Percentiles rank a stretch among this genome's conserved stretches.
phyloP scores from a whole-genome alignment of 768 basidiomycete genomes.

The Phaeotremella fagi region DNA sequence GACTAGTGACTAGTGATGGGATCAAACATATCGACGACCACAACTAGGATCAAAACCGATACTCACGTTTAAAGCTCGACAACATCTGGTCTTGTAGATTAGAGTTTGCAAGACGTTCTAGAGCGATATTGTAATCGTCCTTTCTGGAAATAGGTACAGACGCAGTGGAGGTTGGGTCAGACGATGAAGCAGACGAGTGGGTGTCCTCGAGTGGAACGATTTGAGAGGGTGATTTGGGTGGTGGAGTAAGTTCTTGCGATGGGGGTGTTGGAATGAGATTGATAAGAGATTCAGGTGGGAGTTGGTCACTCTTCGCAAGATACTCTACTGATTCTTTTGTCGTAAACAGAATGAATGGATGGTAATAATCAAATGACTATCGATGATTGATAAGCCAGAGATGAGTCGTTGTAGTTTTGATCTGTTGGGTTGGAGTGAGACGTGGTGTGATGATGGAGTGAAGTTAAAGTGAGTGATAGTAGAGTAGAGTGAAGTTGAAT shows the following conservation, averaged over 20 bases:
- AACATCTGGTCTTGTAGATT: constrained; percentile 36
- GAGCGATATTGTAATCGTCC: constrained; percentile 15
- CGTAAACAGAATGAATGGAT: neutral
- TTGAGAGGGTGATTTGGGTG: constrained; percentile 10
- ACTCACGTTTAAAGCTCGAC: constrained; percentile 44
- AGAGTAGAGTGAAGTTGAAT: too few relatives aligned
- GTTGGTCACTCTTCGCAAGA: neutral
- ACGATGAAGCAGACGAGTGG: neutral
- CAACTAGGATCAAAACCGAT: neutral
- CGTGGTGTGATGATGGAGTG: neutral
- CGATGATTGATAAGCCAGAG: neutral
- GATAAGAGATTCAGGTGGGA: neutral
- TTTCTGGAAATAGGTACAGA: neutral
- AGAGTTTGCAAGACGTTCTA: constrained; percentile 20
- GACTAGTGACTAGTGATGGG: neutral
- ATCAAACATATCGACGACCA: neutral
- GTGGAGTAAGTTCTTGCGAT: neutral
- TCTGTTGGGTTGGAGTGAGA: neutral
- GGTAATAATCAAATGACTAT: too few relatives aligned
- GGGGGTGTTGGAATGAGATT: neutral
- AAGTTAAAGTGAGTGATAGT: neutral
- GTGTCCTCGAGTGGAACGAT: constrained; percentile 11
- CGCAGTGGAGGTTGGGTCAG: neutral
- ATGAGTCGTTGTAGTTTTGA: neutral
- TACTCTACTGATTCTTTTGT: too few relatives aligned